Percentiles rank a stretch among this genome's conserved stretches.
Evolutionary conservation across 805 yeast genomes (phyloP).

Genomic region (Wickerhamiella spandovensis): DNA sequence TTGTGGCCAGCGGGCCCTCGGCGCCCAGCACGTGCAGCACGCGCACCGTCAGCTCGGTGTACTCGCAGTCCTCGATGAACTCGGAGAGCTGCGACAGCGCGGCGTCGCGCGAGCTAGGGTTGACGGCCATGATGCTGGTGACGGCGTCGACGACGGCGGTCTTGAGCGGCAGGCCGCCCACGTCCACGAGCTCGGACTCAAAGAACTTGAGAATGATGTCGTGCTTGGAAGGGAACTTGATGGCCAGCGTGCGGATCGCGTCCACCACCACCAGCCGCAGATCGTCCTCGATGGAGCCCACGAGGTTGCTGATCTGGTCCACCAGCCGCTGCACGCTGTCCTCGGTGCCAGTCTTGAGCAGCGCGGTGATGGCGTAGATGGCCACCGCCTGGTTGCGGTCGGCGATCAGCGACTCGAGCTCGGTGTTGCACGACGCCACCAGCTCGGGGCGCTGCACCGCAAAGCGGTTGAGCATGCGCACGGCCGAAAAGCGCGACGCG

Average conservation of each 20-base stretch:
- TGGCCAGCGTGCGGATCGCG: slow-evolving; percentile 81
- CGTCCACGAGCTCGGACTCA: slow-evolving; percentile 74
- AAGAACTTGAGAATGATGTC: slow-evolving; percentile 68
- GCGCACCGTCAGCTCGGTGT: slow-evolving; percentile 84
- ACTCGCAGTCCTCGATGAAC: slow-evolving; percentile 96
- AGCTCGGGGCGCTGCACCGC: slow-evolving; percentile 71
- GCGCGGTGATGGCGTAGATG: slow-evolving; percentile 91
- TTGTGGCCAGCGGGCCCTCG: slow-evolving; percentile 79
- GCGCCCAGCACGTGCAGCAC: slow-evolving; percentile 83
- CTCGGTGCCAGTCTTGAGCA: slow-evolving; percentile 87
- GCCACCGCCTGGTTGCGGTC: slow-evolving; percentile 87
- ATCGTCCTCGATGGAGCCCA: slow-evolving; percentile 91
- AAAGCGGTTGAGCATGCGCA: slow-evolving; percentile 72
- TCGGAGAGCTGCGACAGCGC: slow-evolving; percentile 88
- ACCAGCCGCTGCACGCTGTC: slow-evolving; percentile 81
- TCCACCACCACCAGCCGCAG: slow-evolving; percentile 90
- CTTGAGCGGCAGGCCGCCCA: slow-evolving; percentile 79
- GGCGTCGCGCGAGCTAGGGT: slow-evolving; percentile 68
- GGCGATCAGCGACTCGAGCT: slow-evolving; percentile 73
- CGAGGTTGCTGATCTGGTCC: slow-evolving; percentile 71
- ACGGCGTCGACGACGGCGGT: slow-evolving; percentile 83
- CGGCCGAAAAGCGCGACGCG: slow-evolving; percentile 84
- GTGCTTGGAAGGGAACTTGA: slow-evolving; percentile 87
- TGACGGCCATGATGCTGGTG: slow-evolving; percentile 77
- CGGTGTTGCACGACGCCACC: slow-evolving; percentile 59